phyloP scores from a whole-genome alignment of 75 land plant genomes.

The Picea glauca region DNA sequence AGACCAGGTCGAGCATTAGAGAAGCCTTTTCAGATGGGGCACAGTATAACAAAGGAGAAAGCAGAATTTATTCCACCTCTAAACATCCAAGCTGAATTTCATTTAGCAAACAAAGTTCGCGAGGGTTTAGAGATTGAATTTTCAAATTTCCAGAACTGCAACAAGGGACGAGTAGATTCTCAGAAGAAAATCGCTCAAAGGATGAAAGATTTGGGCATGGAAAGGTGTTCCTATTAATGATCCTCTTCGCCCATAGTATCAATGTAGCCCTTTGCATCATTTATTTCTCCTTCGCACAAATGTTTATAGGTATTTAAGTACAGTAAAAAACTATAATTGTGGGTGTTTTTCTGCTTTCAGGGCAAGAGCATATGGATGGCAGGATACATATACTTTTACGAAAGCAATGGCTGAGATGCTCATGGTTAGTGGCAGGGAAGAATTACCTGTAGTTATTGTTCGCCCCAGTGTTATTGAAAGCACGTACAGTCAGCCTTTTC shows the following conservation, averaged over 20 bases:
- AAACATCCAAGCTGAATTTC: constrained; percentile 52
- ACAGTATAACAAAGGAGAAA: too few species aligned
- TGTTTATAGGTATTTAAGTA: background rate
- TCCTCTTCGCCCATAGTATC: background rate
- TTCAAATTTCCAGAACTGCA: background rate
- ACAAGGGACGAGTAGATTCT: background rate
- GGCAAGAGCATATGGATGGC: constrained; percentile 81
- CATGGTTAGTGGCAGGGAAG: constrained; percentile 43
- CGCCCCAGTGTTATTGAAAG: constrained; percentile 90
- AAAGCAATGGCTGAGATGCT: constrained; percentile 96
- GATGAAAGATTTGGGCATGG: constrained; percentile 73
- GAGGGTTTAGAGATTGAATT: background rate
- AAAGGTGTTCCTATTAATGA: constrained; percentile 38
- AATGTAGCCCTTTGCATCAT: background rate
- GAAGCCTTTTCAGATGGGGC: too few species aligned
- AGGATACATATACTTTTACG: constrained; percentile 92
- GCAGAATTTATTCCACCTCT: constrained; percentile 16
- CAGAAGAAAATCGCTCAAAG: constrained; percentile 16
- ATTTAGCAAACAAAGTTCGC: constrained; percentile 22
- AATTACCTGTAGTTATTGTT: constrained; percentile 69
- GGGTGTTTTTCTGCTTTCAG: constrained; percentile 20
- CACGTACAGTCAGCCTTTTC: constrained; percentile 76
- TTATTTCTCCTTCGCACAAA: background rate
- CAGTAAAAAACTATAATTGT: too few species aligned
- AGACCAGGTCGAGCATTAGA: background rate